phyloP scores from a whole-genome alignment of 2,329 filamentous ascomycete species.

The Botrytis byssoidea region DNA sequence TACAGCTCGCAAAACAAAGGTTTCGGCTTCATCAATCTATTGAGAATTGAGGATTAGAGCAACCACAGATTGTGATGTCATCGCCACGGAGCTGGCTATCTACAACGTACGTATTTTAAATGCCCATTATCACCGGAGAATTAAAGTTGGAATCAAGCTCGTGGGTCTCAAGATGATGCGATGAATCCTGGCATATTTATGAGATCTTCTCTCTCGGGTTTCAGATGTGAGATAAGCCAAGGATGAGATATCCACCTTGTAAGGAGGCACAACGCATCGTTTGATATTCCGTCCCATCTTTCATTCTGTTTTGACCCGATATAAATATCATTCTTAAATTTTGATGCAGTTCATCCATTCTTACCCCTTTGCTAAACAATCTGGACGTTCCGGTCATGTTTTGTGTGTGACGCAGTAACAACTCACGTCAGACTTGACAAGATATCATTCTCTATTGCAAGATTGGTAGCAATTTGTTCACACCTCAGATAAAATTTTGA shows the following conservation, averaged over 20 bases:
- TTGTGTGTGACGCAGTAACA: background rate
- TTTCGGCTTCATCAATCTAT: background rate
- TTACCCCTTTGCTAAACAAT: background rate
- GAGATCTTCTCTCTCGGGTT: background rate
- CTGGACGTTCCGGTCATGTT: background rate
- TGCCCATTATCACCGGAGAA: background rate
- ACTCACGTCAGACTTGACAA: background rate
- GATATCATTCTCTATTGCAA: background rate
- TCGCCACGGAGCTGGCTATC: background rate
- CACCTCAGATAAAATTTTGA: background rate
- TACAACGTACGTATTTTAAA: background rate
- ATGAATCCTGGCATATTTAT: background rate
- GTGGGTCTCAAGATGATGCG: background rate
- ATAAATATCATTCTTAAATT: background rate
- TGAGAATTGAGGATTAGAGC: background rate
- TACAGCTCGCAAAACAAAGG: background rate
- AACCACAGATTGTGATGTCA: background rate
- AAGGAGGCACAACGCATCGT: constrained; percentile 5
- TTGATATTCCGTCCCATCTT: background rate
- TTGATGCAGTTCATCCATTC: background rate
- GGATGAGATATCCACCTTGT: background rate
- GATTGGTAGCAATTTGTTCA: background rate
- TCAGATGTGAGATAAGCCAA: constrained; percentile 5
- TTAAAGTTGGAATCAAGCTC: constrained; percentile 4
- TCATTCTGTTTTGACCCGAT: background rate